A percentile compares a stretch with the other conserved stretches of the same genome.
These are phyloP conservation scores for Nannochloris sp. DNA, from an alignment of 139 green algal species.

Conservation along the genomic window DNA sequence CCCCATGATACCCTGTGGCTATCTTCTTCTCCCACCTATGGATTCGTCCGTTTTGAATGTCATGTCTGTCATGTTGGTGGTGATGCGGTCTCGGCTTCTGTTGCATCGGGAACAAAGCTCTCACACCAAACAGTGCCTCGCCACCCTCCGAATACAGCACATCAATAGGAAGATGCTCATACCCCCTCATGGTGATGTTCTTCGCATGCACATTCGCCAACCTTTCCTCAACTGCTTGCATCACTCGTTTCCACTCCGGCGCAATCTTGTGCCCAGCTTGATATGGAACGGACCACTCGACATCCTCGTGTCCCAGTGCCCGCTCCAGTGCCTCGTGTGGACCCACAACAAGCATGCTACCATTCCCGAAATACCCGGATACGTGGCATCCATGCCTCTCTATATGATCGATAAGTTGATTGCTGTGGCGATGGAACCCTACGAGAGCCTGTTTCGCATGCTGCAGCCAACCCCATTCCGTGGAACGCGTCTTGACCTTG, in stretches of 20 bases:
- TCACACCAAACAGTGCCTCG: conserved; percentile 1
- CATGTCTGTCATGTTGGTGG: not conserved
- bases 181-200: no score
- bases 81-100: not conserved
- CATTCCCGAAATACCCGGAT: conserved; percentile 15
- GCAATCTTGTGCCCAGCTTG: conserved; percentile 15
- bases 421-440: not conserved
- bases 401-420: conserved; percentile 2
- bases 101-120: conserved; percentile 9
- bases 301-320: conserved; percentile 3
- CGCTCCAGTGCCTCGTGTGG: not conserved
- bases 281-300: conserved; percentile 8
- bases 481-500: not conserved
- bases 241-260: conserved; percentile 18
- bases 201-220: no score
- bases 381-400: not conserved
- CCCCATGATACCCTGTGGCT: not conserved
- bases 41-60: not conserved
- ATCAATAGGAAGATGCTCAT: no score
- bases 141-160: no score
- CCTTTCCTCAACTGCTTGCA: not conserved
- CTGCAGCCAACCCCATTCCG: conserved; percentile 4
- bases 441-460: conserved; percentile 5
- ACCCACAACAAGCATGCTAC: conserved; percentile 21
- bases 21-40: conserved; percentile 6